A percentile compares a stretch with the other conserved stretches of the same genome.
Evolutionary conservation across 2,329 filamentous ascomycete genomes (phyloP).

Genomic region (Neoscytalidium dimidiatum): DNA sequence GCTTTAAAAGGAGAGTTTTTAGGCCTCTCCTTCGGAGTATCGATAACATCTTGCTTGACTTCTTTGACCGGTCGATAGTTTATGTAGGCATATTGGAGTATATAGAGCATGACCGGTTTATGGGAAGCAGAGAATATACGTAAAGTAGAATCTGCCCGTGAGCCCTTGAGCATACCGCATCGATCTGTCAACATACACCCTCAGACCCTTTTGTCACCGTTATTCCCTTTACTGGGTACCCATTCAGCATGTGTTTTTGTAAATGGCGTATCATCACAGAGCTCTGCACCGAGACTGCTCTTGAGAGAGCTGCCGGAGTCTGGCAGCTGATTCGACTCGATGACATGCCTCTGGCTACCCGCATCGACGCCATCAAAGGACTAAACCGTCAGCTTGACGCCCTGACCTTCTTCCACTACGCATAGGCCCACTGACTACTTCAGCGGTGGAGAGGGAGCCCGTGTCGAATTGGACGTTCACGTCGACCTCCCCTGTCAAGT

Average conservation of each 20-base stretch:
- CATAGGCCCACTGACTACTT: constrained; percentile 29
- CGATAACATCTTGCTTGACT: too few relatives aligned
- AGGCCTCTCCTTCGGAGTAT: too few relatives aligned
- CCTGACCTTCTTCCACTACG: constrained; percentile 3
- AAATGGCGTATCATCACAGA: constrained; percentile 24
- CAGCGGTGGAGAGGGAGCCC: constrained; percentile 23
- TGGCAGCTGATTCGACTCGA: neutral
- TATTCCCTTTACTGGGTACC: neutral
- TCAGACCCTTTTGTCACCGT: neutral
- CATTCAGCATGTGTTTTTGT: constrained; percentile 26
- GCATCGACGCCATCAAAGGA: constrained; percentile 6
- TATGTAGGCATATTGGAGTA: too few relatives aligned
- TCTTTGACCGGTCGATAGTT: too few relatives aligned
- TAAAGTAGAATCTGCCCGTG: too few relatives aligned
- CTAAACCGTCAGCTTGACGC: neutral
- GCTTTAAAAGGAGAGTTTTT: too few relatives aligned
- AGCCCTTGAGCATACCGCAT: too few relatives aligned
- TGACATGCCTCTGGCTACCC: constrained; percentile 20
- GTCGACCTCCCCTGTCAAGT: constrained; percentile 27
- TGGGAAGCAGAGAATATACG: too few relatives aligned
- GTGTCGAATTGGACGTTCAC: constrained; percentile 27
- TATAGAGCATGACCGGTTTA: too few relatives aligned
- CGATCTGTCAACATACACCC: too few relatives aligned
- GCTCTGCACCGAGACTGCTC: constrained; percentile 25
- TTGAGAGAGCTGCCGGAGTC: constrained; percentile 15